phyloP scores from a whole-genome alignment of 2,329 filamentous ascomycete species.

The Lachnellula cervina region DNA sequence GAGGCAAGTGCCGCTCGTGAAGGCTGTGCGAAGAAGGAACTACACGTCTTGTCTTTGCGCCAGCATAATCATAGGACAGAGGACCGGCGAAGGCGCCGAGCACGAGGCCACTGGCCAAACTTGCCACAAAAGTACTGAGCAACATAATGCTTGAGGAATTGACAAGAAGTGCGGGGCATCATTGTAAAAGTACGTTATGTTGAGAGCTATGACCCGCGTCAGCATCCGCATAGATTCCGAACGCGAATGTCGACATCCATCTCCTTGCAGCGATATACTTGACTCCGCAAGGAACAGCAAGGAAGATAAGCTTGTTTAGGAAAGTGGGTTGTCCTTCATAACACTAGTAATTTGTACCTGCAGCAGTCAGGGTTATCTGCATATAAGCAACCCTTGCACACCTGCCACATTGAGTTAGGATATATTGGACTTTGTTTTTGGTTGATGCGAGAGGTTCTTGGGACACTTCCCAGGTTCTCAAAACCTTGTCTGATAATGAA shows the following conservation, averaged over 20 bases:
- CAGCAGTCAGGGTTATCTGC: background rate
- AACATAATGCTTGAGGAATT: slow-evolving; percentile 11
- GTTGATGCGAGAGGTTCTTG: no score
- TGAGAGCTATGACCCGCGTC: background rate
- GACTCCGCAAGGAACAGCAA: background rate
- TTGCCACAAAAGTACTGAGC: slow-evolving; percentile 14
- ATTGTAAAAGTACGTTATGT: background rate
- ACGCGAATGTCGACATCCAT: no score
- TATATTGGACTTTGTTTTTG: background rate
- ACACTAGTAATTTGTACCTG: background rate
- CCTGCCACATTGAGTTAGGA: background rate
- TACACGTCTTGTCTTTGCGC: slow-evolving; percentile 12
- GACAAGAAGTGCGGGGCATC: background rate
- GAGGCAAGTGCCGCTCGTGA: slow-evolving; percentile 22
- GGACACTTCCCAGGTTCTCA: no score
- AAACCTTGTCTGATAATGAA: no score
- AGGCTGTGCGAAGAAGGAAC: slow-evolving; percentile 18
- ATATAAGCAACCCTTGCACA: background rate
- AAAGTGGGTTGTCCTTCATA: background rate
- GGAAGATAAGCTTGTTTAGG: slow-evolving; percentile 1
- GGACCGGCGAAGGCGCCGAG: slow-evolving; percentile 15
- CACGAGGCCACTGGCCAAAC: slow-evolving; percentile 16
- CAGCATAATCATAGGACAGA: slow-evolving; percentile 1
- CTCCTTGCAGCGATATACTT: background rate
- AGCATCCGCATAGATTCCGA: background rate